Evolutionary conservation across 768 basidiomycete species (phyloP), one percentile per base, ranked within the genome.

Genomic region (Pisolithus microcarpus): DNA sequence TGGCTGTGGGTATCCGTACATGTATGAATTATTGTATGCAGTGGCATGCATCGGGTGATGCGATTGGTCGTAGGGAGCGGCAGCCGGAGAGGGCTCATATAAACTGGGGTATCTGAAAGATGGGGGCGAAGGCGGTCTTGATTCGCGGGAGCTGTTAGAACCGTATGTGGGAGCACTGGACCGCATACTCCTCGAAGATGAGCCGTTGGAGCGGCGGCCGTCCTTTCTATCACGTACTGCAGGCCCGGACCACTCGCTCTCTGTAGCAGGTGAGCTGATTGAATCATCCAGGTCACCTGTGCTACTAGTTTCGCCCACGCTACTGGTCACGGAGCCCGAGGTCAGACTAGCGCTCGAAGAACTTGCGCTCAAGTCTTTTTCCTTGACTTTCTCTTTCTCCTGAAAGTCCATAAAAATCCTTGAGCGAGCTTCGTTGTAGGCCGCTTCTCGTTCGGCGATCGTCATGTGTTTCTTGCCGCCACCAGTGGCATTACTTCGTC

Each of bases 401-500:
- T 87, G 77, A 57, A 90, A 88, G 56, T 70, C 84, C 80, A 87
- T 85, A 70, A 92, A 92, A 57, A 92, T 92, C 50, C 90, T 79
- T 36, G 81, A 84, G 43, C 91, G 80, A 26, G 90, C 90, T 66
- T 88, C 83, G 48, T 87, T 86, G 58, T 92, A 92, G n/a, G 88
- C 91, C 0, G 87, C 91, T 61, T 87, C 88, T 30, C 90, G 84
- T 65, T 92, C 84, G 60, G 87, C 85, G 21, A 92, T 82, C 2
- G 91, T 91, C 72, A 81, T 80, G 28, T 77, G 76, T 61, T 85
- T 82, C 71, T 84, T 88, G 59, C 68, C 76, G 54, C 78, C 72
- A 44, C 76, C 78, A 4, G 82, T 79, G 19, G 77, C 71, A 59
- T 76, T 85, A 64, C 84, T 85, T 46, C 82, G 77, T 18, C 80